Conservation (phyloP, 805 yeast species). For the Torulaspora microellipsoides region DNA sequence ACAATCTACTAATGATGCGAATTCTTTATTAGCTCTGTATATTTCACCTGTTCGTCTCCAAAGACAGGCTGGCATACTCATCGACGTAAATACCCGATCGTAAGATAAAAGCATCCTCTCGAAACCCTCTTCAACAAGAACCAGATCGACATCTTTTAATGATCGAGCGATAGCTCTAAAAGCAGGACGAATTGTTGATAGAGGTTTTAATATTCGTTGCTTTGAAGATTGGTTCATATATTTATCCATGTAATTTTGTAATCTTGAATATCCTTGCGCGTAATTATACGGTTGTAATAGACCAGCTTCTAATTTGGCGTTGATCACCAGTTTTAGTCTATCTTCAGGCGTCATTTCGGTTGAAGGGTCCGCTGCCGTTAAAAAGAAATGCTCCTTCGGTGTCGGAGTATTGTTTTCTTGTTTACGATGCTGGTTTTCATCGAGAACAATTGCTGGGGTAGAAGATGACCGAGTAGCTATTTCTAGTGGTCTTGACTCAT, state of each 20-base stretch:
- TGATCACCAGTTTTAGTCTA: constrained; percentile 84
- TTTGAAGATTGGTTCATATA: constrained; percentile 82
- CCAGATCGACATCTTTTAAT: constrained; percentile 83
- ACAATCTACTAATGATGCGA: constrained; percentile 88
- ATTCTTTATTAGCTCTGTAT: constrained; percentile 90
- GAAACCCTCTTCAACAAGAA: constrained; percentile 87
- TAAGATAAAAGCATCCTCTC: constrained; percentile 91
- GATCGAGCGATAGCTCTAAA: constrained; percentile 89
- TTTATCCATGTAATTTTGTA: constrained; percentile 87
- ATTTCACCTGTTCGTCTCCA: constrained; percentile 98
- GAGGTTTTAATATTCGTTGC: constrained; percentile 79
- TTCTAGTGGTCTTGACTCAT: background rate
- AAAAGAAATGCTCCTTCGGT: constrained; percentile 86
- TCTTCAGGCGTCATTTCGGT: constrained; percentile 93
- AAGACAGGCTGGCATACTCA: constrained; percentile 96
- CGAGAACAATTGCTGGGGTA: constrained; percentile 20
- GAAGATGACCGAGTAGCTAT: background rate
- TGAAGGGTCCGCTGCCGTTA: constrained; percentile 96
- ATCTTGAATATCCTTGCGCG: constrained; percentile 86
- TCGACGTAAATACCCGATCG: constrained; percentile 90
- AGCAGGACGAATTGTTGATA: constrained; percentile 84
- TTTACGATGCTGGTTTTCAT: constrained; percentile 12
- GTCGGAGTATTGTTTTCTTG: constrained; percentile 44
- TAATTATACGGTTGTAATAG: constrained; percentile 87
- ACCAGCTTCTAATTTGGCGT: constrained; percentile 93